Evolutionary conservation across 345 rosid genomes (phyloP).

Genomic region (Salix brachista): DNA sequence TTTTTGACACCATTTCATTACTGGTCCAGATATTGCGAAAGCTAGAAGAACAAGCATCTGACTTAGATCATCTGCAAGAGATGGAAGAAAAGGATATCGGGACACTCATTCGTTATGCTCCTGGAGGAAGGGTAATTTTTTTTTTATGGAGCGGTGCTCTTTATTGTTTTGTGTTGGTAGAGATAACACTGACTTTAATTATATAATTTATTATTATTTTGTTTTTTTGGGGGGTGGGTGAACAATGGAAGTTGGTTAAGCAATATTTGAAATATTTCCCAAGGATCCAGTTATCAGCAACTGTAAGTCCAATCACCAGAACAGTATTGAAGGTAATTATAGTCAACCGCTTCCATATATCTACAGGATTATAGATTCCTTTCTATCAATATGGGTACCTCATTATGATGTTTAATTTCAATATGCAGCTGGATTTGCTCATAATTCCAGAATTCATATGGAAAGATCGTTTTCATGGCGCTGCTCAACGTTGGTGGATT

Average conservation of each 20-base stretch:
- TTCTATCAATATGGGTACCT: not conserved
- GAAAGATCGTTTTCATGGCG: conserved; percentile 96
- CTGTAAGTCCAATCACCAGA: conserved; percentile 94
- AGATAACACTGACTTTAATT: not conserved
- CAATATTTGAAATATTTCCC: conserved; percentile 84
- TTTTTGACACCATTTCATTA: conserved; percentile 21
- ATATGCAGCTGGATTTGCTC: conserved; percentile 72
- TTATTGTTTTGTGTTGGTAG: not conserved
- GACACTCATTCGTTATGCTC: conserved; percentile 83
- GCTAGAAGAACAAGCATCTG: conserved; percentile 90
- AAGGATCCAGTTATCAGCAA: conserved; percentile 70
- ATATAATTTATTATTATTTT: conserved; percentile 6
- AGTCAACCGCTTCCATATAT: conserved; percentile 1
- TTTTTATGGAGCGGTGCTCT: not conserved
- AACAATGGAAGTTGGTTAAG: conserved; percentile 65
- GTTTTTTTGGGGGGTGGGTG: not conserved
- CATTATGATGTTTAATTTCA: conserved; percentile 6
- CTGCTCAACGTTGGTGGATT: conserved; percentile 94
- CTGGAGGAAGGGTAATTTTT: conserved; percentile 75
- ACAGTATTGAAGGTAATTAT: conserved; percentile 83
- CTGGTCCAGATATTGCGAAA: conserved; percentile 68
- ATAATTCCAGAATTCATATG: conserved; percentile 78
- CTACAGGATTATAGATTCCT: not conserved
- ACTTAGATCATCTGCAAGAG: conserved; percentile 75
- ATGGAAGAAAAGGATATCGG: conserved; percentile 96